phyloP scores from a whole-genome alignment of 2,329 filamentous ascomycete genomes.

The Diaporthe humulicola region DNA sequence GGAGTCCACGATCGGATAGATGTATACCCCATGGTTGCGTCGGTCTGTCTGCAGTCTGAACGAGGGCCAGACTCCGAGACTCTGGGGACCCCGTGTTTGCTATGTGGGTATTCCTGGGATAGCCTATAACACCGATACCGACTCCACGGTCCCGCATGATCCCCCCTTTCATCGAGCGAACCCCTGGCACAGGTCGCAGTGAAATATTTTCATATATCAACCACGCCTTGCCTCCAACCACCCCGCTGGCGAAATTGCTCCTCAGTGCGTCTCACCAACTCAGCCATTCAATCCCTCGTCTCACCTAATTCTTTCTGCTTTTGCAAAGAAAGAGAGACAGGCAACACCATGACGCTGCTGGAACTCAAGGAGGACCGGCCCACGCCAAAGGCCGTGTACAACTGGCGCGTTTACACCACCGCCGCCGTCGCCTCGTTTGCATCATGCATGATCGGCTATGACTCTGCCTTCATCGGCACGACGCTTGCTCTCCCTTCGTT shows the following conservation, averaged over 20 bases:
- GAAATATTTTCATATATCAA: constrained; percentile 40
- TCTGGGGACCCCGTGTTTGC: constrained; percentile 36
- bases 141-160: constrained; percentile 17
- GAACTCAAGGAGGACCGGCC: constrained; percentile 68
- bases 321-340: constrained; percentile 3
- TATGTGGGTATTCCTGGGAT: constrained; percentile 24
- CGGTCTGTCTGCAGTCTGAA: not conserved
- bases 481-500: constrained; percentile 81
- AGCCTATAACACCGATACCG: constrained; percentile 8
- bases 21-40: constrained; percentile 22
- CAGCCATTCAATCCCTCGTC: constrained; percentile 7
- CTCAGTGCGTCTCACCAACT: not conserved
- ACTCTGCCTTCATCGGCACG: constrained; percentile 84
- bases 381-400: constrained; percentile 70
- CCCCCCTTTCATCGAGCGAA: constrained; percentile 9
- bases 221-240: not conserved
- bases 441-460: constrained; percentile 71
- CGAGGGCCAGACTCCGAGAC: not conserved
- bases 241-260: not conserved
- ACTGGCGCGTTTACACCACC: constrained; percentile 70
- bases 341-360: constrained; percentile 55
- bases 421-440: constrained; percentile 68
- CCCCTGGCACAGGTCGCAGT: constrained; percentile 13
- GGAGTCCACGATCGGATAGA: constrained; percentile 30
- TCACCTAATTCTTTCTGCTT: not conserved